Evolutionary conservation across 1,284 basidiomycete species (phyloP).

Genomic region (Trametes versicolor): DNA sequence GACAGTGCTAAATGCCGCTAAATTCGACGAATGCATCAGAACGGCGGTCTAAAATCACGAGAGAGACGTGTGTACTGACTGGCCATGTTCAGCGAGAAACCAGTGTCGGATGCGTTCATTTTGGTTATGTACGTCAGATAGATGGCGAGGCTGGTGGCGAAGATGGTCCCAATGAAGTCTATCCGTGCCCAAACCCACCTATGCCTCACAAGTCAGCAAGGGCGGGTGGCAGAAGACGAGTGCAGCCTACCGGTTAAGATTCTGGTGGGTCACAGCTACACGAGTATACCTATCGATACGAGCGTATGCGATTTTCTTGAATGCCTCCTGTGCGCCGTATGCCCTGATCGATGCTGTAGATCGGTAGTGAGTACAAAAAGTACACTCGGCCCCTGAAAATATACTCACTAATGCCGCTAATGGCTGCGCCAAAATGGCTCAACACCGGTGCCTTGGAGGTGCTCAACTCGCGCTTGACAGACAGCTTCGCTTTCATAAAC

Average conservation of each 20-base stretch:
- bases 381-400: neutral
- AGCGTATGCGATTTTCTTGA: constrained; percentile 52
- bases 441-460: constrained; percentile 73
- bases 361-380: constrained; percentile 48
- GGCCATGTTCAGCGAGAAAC: constrained; percentile 61
- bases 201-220: constrained; percentile 18
- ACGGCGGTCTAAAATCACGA: neutral
- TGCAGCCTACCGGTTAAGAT: constrained; percentile 60
- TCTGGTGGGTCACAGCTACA: constrained; percentile 56
- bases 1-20: constrained; percentile 62
- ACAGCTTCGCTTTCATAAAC: constrained; percentile 77
- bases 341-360: constrained; percentile 65
- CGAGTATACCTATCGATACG: constrained; percentile 59
- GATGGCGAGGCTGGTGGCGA: constrained; percentile 58
- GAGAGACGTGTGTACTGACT: constrained; percentile 37
- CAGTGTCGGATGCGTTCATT: constrained; percentile 53
- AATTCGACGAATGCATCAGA: neutral
- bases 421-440: constrained; percentile 74
- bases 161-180: constrained; percentile 58
- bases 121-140: constrained; percentile 59
- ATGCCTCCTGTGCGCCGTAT: constrained; percentile 58
- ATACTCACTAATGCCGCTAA: constrained; percentile 67
- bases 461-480: constrained; percentile 79
- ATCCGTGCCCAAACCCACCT: constrained; percentile 67
- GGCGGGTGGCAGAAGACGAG: no score